Conservation (phyloP, 1,284 basidiomycete species). For the Kalmanozyma brasiliensis region DNA sequence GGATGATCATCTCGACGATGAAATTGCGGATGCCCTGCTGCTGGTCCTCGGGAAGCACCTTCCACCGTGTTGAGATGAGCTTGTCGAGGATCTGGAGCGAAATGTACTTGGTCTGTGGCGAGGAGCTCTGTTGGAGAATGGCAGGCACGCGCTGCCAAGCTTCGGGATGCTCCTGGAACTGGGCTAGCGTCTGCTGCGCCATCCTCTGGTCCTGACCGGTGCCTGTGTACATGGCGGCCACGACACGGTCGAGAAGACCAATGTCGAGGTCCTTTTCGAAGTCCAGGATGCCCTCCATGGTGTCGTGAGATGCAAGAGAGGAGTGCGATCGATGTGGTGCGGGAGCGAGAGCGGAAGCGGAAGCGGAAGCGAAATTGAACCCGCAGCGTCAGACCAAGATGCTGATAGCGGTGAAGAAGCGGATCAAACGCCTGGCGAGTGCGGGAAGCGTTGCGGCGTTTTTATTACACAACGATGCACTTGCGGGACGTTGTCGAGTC, state of each 20-base stretch:
- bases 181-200: slow-evolving; percentile 69
- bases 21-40: slow-evolving; percentile 87
- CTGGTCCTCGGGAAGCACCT: slow-evolving; percentile 91
- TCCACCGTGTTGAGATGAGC: slow-evolving; percentile 94
- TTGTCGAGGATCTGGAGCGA: slow-evolving; percentile 69
- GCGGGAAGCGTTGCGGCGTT: slow-evolving; percentile 1
- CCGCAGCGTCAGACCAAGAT: slow-evolving; percentile 8
- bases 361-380: background rate
- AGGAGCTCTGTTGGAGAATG: slow-evolving; percentile 85
- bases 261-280: slow-evolving; percentile 66
- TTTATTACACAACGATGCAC: slow-evolving; percentile 5
- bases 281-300: slow-evolving; percentile 63
- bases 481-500: slow-evolving; percentile 11
- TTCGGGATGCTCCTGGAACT: slow-evolving; percentile 97
- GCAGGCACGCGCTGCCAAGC: slow-evolving; percentile 97
- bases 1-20: slow-evolving; percentile 91
- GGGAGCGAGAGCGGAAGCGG: background rate
- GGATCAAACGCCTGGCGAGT: background rate
- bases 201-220: slow-evolving; percentile 60
- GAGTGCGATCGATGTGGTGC: background rate
- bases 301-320: slow-evolving; percentile 1
- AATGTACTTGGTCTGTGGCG: slow-evolving; percentile 82
- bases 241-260: slow-evolving; percentile 65
- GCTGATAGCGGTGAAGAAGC: slow-evolving; percentile 1
- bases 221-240: slow-evolving; percentile 64